These are phyloP conservation scores for Bullera alba DNA, from an alignment of 768 basidiomycete genomes.

Conservation along the genomic window DNA sequence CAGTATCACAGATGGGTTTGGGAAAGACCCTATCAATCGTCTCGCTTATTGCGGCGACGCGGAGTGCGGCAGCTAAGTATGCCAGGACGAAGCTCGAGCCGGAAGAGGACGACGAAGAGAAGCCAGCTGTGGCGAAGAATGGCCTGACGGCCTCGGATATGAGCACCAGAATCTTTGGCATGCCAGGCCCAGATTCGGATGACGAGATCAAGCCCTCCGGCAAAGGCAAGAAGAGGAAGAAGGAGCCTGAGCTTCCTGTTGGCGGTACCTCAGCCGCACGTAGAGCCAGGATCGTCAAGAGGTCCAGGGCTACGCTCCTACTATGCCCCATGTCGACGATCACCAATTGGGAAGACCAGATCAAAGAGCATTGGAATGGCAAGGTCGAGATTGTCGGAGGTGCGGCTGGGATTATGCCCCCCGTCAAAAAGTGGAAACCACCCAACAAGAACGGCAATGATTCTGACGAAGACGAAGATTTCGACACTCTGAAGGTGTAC, in stretches of 20 bases:
- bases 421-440: constrained; percentile 28
- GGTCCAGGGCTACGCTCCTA: constrained; percentile 86
- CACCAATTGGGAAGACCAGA: constrained; percentile 98
- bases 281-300: constrained; percentile 38
- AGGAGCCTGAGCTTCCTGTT: constrained; percentile 52
- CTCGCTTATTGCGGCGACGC: constrained; percentile 81
- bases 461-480: constrained; percentile 37
- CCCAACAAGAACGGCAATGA: constrained; percentile 26
- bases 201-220: constrained; percentile 9
- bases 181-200: constrained; percentile 52
- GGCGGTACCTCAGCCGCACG: constrained; percentile 15
- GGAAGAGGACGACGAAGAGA: constrained; percentile 33
- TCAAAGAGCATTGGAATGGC: constrained; percentile 92
- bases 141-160: constrained; percentile 20
- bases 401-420: constrained; percentile 46
- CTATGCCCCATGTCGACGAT: constrained; percentile 95
- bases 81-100: constrained; percentile 50
- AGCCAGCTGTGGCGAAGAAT: constrained; percentile 6
- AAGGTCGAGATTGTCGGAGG: constrained; percentile 78
- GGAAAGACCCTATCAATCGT: constrained; percentile 97
- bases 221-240: constrained; percentile 67
- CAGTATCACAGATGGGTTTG: constrained; percentile 74
- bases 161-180: constrained; percentile 64
- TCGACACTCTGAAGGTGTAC: constrained; percentile 55
- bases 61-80: constrained; percentile 62